Conservation (phyloP, 345 rosid species). For the Pistacia atlantica region DNA sequence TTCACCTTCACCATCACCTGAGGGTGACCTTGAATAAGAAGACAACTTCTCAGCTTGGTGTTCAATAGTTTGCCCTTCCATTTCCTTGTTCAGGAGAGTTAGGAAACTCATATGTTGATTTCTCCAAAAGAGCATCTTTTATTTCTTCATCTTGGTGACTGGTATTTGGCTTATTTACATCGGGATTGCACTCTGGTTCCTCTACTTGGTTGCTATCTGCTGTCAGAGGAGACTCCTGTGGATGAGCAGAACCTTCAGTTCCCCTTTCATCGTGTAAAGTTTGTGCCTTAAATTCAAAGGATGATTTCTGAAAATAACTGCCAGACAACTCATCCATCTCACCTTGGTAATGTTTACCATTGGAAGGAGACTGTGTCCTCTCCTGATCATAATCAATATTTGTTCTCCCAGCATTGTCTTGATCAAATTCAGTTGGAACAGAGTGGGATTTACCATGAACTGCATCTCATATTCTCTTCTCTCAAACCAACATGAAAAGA, state of each 20-base stretch:
- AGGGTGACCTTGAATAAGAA: neutral
- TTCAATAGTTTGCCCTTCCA: slow-evolving; percentile 12
- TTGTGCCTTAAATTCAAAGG: slow-evolving; percentile 22
- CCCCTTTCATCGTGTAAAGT: slow-evolving; percentile 21
- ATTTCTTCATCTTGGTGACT: neutral
- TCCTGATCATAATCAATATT: slow-evolving; percentile 14
- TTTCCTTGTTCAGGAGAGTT: neutral
- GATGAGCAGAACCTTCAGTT: slow-evolving; percentile 30
- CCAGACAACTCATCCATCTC: slow-evolving; percentile 33
- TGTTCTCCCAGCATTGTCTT: slow-evolving; percentile 3
- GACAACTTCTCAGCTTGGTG: neutral
- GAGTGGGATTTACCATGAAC: slow-evolving; percentile 11
- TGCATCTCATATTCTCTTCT: neutral
- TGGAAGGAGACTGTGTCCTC: slow-evolving; percentile 3
- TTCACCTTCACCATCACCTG: slow-evolving; percentile 7
- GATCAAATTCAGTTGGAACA: slow-evolving; percentile 8
- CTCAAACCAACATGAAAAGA: neutral
- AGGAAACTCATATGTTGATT: neutral
- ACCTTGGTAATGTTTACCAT: slow-evolving; percentile 22
- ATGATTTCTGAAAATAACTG: slow-evolving; percentile 29
- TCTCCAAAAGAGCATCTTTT: neutral
- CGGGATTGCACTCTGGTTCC: slow-evolving; percentile 1
- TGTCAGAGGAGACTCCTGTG: slow-evolving; percentile 28
- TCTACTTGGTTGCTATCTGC: slow-evolving; percentile 10
- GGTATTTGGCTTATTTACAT: slow-evolving; percentile 1